These are phyloP conservation scores for Clarireedia sp. DNA, from an alignment of 2,329 filamentous ascomycete genomes.

Conservation along the genomic window DNA sequence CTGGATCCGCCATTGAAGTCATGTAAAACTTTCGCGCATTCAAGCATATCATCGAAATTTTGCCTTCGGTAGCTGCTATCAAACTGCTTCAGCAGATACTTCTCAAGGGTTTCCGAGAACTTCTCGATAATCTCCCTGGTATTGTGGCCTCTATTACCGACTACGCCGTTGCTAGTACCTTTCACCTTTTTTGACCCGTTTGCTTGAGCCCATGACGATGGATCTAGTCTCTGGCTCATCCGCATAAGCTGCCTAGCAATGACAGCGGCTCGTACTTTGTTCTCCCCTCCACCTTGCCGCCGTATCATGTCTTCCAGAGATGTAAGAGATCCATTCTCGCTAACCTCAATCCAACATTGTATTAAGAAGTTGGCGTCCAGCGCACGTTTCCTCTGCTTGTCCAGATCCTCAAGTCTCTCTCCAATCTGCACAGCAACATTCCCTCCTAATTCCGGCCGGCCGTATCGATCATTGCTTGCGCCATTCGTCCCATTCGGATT, in stretches of 20 bases:
- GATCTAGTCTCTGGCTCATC: slow-evolving; percentile 86
- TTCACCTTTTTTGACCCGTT: slow-evolving; percentile 48
- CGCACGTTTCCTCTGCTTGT: slow-evolving; percentile 81
- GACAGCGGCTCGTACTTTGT: slow-evolving; percentile 87
- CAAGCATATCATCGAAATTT: slow-evolving; percentile 97
- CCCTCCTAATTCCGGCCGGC: slow-evolving; percentile 54
- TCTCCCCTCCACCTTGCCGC: slow-evolving; percentile 75
- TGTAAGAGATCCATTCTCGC: slow-evolving; percentile 77
- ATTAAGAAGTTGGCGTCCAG: slow-evolving; percentile 92
- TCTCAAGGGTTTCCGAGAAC: slow-evolving; percentile 90
- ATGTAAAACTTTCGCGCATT: slow-evolving; percentile 86
- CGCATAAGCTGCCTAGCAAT: slow-evolving; percentile 89
- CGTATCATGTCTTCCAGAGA: slow-evolving; percentile 77
- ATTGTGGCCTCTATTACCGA: slow-evolving; percentile 43
- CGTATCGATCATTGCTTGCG: slow-evolving; percentile 36
- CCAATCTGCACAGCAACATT: slow-evolving; percentile 93
- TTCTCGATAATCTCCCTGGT: slow-evolving; percentile 91
- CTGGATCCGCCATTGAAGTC: slow-evolving; percentile 96
- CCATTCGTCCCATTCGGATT: slow-evolving; percentile 42
- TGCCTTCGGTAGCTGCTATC: slow-evolving; percentile 93
- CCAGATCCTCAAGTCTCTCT: slow-evolving; percentile 85
- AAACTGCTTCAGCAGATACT: slow-evolving; percentile 91
- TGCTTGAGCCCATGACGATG: slow-evolving; percentile 59
- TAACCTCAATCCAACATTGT: slow-evolving; percentile 94
- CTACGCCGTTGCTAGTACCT: slow-evolving; percentile 35